Evolutionary conservation across 148 eudicot species (phyloP), one percentile per base, ranked within the genome.

Genomic region (Tetragonia tetragonoides): DNA sequence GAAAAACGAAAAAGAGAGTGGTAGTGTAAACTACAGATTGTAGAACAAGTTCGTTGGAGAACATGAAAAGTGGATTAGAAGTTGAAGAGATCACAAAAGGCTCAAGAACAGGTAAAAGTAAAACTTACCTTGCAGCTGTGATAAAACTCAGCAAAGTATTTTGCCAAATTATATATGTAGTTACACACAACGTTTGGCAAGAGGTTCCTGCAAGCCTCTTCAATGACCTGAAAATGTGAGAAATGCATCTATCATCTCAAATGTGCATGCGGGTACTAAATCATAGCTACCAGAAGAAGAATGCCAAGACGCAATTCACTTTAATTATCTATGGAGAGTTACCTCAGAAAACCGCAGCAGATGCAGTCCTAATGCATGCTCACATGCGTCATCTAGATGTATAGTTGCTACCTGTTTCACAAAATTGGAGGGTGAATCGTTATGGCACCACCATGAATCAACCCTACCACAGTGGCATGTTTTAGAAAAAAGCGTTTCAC

Each of bases 261-360:
- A 28, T 28, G 34, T 28, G 34, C 34, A 28, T 28, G 34, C 10
- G 49, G 49, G 49, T 46, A 46, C 49, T 46, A 46, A 46, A 46
- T 46, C 49, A 46, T 10, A 46, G 49, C 10, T 5, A 46, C 1
- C 49, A 46, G 10, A 46, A 46, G 49, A 46, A 46, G 49, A 46
- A 46, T 46, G 49, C 10, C 49, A 46, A 46, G 49, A 46, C 10
- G 49, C 49, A 46, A 46, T 10, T 5, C 10, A 46, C 10, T 46
- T 46, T 6, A 46, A 10, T 46, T 46, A 46, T 46, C 49, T n/a
- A 46, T 46, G 49, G 1, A 46, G 8, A 46, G 10, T 83, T 79
- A 90, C 97, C 94, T 92, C 92, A 23, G 97, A 84, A 84, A 92
- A 90, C 41, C 84, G 91, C 60, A 92, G 90, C 81, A 90, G 83